Conservation (phyloP, 148 eudicot species). For the Beta vulgaris region DNA sequence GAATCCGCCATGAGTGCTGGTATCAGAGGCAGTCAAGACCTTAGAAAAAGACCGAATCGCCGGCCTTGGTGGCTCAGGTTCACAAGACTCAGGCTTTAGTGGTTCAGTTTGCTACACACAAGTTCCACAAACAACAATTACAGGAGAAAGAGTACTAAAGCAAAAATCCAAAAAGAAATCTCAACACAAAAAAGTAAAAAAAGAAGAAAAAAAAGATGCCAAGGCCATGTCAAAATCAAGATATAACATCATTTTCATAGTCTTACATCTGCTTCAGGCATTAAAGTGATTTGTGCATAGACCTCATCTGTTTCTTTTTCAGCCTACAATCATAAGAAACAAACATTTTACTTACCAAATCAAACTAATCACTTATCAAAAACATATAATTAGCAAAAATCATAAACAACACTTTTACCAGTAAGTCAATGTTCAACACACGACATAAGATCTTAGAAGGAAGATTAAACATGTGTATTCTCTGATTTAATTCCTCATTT, state of each 20-base stretch:
- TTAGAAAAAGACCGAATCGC: slow-evolving; percentile 74
- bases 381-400: neutral
- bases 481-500: slow-evolving; percentile 63
- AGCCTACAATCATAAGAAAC: slow-evolving; percentile 56
- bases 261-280: slow-evolving; percentile 72
- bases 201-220: slow-evolving; percentile 11
- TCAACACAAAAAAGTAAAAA: neutral
- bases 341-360: slow-evolving; percentile 2
- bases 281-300: slow-evolving; percentile 82
- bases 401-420: slow-evolving; percentile 45
- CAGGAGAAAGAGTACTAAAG: neutral
- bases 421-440: slow-evolving; percentile 55
- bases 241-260: slow-evolving; percentile 21
- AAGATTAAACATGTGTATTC: slow-evolving; percentile 58
- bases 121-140: slow-evolving; percentile 14
- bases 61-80: slow-evolving; percentile 61
- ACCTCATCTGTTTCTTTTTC: slow-evolving; percentile 96
- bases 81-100: slow-evolving; percentile 48
- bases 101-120: slow-evolving; percentile 67
- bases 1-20: slow-evolving; percentile 98
- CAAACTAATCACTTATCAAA: neutral
- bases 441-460: slow-evolving; percentile 81
- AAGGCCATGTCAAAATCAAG: slow-evolving; percentile 21
- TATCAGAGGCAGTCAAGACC: slow-evolving; percentile 90
- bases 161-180: neutral